Percentiles rank a stretch among this genome's conserved stretches.
These are phyloP conservation scores for Leersia perrieri DNA, from an alignment of 176 grass and related monocot genomes.

Conservation along the genomic window DNA sequence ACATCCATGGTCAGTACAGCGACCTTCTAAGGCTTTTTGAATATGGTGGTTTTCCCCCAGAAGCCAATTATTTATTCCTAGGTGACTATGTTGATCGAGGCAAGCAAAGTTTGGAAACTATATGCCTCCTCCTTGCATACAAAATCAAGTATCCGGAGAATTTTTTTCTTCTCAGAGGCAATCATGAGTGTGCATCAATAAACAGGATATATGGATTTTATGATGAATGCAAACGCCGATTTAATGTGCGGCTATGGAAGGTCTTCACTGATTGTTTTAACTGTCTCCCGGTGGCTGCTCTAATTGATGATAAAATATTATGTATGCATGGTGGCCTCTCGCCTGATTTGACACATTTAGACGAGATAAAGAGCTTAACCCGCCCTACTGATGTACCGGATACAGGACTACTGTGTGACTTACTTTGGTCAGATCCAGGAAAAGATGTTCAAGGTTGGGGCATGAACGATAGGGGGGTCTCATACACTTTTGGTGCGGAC, in stretches of 20 bases:
- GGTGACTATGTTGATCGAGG: slow-evolving; percentile 95
- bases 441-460: slow-evolving; percentile 85
- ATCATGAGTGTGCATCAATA: slow-evolving; percentile 98
- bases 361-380: slow-evolving; percentile 66
- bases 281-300: slow-evolving; percentile 82
- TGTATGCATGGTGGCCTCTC: slow-evolving; percentile 97
- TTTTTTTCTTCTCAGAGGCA: slow-evolving; percentile 90
- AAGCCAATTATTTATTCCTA: slow-evolving; percentile 83
- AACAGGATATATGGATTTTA: slow-evolving; percentile 99
- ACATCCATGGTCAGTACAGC: slow-evolving; percentile 93
- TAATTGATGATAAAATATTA: slow-evolving; percentile 97
- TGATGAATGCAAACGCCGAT: slow-evolving; percentile 89
- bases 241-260: slow-evolving; percentile 89
- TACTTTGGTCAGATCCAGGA: slow-evolving; percentile 92
- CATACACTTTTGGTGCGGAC: slow-evolving; percentile 82
- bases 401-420: slow-evolving; percentile 73
- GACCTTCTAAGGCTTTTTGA: slow-evolving; percentile 90
- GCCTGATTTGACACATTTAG: slow-evolving; percentile 64
- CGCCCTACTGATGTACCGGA: slow-evolving; percentile 85
- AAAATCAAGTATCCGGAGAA: slow-evolving; percentile 96
- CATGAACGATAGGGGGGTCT: slow-evolving; percentile 91
- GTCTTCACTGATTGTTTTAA: slow-evolving; percentile 96
- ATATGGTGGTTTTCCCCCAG: slow-evolving; percentile 76
- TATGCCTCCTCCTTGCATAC: slow-evolving; percentile 86
- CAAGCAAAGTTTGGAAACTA: slow-evolving; percentile 94